phyloP scores from a whole-genome alignment of 1,284 basidiomycete genomes.

The Entoloma clypeatum region DNA sequence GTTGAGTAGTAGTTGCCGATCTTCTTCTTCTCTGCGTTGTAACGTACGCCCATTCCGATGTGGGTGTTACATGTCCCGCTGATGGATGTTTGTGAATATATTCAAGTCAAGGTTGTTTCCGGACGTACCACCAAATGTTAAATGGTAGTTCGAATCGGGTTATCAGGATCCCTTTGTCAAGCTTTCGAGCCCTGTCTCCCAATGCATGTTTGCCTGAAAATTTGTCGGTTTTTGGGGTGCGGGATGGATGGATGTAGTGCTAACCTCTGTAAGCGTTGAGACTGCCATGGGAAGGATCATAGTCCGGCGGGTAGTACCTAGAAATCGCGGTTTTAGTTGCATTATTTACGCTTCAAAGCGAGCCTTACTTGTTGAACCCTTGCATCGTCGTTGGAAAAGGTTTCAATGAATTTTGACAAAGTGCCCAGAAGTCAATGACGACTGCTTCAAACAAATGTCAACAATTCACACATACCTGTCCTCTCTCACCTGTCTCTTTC shows the following conservation, averaged over 20 bases:
- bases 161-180: slow-evolving; percentile 92
- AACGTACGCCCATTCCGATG: slow-evolving; percentile 95
- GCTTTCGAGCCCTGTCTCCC: slow-evolving; percentile 86
- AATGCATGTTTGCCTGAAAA: slow-evolving; percentile 87
- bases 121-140: slow-evolving; percentile 92
- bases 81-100: slow-evolving; percentile 7
- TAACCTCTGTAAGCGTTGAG: slow-evolving; percentile 78
- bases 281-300: slow-evolving; percentile 71
- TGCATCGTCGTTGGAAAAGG: slow-evolving; percentile 29
- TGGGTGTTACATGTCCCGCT: slow-evolving; percentile 90
- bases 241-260: slow-evolving; percentile 12
- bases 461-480: too few species aligned
- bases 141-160: slow-evolving; percentile 94
- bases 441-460: slow-evolving; percentile 8
- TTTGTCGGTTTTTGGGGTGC: slow-evolving; percentile 24
- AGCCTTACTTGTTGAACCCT: slow-evolving; percentile 68
- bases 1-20: slow-evolving; percentile 95
- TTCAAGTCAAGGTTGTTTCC: background rate
- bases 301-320: slow-evolving; percentile 90
- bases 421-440: slow-evolving; percentile 3
- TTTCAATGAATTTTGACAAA: background rate
- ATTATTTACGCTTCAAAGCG: background rate
- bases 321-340: slow-evolving; percentile 6
- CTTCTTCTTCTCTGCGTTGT: slow-evolving; percentile 98
- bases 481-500: too few species aligned